These are phyloP conservation scores for Trypanosoma lewisi DNA, from an alignment of 208 protist species.

Conservation along the genomic window DNA sequence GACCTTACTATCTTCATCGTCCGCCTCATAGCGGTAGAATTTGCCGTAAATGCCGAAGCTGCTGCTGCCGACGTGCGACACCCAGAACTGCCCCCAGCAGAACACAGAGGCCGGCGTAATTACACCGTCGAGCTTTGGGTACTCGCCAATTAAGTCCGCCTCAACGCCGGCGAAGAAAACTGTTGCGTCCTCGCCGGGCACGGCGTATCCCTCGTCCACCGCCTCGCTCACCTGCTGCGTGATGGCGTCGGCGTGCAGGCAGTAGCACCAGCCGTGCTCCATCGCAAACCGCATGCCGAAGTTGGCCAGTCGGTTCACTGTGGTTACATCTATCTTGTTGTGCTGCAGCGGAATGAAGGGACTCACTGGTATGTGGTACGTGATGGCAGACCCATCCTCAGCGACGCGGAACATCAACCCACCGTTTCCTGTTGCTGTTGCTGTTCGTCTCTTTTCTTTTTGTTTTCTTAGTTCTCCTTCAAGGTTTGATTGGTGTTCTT, in stretches of 20 bases:
- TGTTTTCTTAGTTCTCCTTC: too few species aligned
- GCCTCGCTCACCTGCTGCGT: slow-evolving; percentile 5
- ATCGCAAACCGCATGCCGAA: slow-evolving; percentile 52
- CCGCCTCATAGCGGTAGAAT: slow-evolving; percentile 46
- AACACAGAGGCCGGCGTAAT: slow-evolving; percentile 43
- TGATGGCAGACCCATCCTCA: slow-evolving; percentile 51
- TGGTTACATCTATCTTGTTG: slow-evolving; percentile 43
- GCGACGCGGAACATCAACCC: slow-evolving; percentile 31
- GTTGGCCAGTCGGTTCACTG: slow-evolving; percentile 52
- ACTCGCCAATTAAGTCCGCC: slow-evolving; percentile 28
- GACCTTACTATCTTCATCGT: slow-evolving; percentile 22
- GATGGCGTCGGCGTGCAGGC: slow-evolving; percentile 7
- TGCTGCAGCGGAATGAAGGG: slow-evolving; percentile 69
- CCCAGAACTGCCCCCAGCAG: slow-evolving; percentile 29
- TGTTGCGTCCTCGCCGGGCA: slow-evolving; percentile 28
- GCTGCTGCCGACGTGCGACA: slow-evolving; percentile 52
- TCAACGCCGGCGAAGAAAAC: slow-evolving; percentile 68
- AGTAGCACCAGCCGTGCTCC: slow-evolving; percentile 52
- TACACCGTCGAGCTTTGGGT: slow-evolving; percentile 27
- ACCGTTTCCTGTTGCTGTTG: background rate
- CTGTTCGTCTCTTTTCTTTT: background rate
- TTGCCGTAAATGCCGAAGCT: slow-evolving; percentile 48
- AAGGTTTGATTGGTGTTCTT: too few species aligned
- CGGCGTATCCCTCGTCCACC: slow-evolving; percentile 24
- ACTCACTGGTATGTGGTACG: slow-evolving; percentile 41